A percentile compares a stretch with the other conserved stretches of the same genome.
Conservation (phyloP, 2,329 filamentous ascomycete species). For the Aspergillaceae sp. region DNA sequence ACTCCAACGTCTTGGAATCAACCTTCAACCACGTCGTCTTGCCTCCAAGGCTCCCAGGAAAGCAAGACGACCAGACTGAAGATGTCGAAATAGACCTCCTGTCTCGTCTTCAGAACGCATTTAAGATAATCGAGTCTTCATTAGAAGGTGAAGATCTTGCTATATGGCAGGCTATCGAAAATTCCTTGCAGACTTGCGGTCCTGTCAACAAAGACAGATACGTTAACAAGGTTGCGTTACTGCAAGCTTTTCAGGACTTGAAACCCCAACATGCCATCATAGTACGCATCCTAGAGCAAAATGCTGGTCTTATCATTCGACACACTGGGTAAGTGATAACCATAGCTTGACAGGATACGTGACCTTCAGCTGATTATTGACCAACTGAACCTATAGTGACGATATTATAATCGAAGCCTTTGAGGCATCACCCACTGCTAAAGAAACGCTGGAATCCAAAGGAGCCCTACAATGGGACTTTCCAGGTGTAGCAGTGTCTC, state of each 20-base stretch:
- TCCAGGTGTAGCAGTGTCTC: slow-evolving; percentile 45
- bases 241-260: slow-evolving; percentile 20
- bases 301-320: slow-evolving; percentile 40
- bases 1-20: slow-evolving; percentile 4
- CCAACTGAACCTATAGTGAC: slow-evolving; percentile 1
- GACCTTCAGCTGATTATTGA: not conserved
- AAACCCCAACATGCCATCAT: slow-evolving; percentile 30
- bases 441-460: slow-evolving; percentile 44
- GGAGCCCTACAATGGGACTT: slow-evolving; percentile 52
- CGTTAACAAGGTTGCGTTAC: slow-evolving; percentile 15
- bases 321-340: slow-evolving; percentile 7
- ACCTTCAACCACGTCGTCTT: slow-evolving; percentile 30
- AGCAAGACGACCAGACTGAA: slow-evolving; percentile 20
- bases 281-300: slow-evolving; percentile 41
- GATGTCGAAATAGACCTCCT: slow-evolving; percentile 22
- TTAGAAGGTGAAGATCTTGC: not conserved
- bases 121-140: not conserved
- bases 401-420: slow-evolving; percentile 50
- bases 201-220: slow-evolving; percentile 7
- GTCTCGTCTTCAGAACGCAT: slow-evolving; percentile 15
- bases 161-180: slow-evolving; percentile 3
- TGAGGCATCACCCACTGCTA: slow-evolving; percentile 48
- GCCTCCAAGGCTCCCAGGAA: slow-evolving; percentile 31
- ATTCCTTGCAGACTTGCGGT: slow-evolving; percentile 9
- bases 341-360: not conserved